These are phyloP conservation scores for Trametes gibbosa DNA, from an alignment of 768 basidiomycete species.

Conservation along the genomic window DNA sequence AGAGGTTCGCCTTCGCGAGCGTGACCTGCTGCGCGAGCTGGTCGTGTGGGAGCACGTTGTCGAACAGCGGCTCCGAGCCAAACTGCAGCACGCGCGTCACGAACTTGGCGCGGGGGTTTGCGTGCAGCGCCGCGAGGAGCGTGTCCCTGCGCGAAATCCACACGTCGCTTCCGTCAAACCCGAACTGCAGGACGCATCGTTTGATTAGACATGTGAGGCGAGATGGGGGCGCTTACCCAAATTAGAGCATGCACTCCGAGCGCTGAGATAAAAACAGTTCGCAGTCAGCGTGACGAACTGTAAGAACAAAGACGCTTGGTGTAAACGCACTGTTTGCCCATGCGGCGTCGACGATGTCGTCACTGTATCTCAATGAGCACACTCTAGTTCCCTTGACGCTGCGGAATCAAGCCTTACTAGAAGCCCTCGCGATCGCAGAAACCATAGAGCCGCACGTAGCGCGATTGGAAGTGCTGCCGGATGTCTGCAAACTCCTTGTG, in stretches of 20 bases:
- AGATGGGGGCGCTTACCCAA: slow-evolving; percentile 47
- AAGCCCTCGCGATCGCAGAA: slow-evolving; percentile 39
- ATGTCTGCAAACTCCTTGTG: slow-evolving; percentile 59
- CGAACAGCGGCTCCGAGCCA: slow-evolving; percentile 27
- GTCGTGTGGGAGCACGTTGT: slow-evolving; percentile 22
- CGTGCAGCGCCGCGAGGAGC: slow-evolving; percentile 26
- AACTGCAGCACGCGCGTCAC: slow-evolving; percentile 28
- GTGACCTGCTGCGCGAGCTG: slow-evolving; percentile 25
- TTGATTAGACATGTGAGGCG: neutral
- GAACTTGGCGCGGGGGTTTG: slow-evolving; percentile 27
- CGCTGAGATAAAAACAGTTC: slow-evolving; percentile 23
- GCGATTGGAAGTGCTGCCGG: slow-evolving; percentile 52
- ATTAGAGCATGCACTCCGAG: slow-evolving; percentile 72
- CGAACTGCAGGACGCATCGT: slow-evolving; percentile 23
- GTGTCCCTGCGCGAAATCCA: slow-evolving; percentile 28
- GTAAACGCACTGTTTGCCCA: slow-evolving; percentile 43
- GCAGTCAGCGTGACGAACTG: neutral
- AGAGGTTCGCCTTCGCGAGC: slow-evolving; percentile 23
- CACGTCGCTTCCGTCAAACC: slow-evolving; percentile 25
- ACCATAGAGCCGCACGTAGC: slow-evolving; percentile 59
- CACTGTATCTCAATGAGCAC: slow-evolving; percentile 28
- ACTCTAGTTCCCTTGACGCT: neutral
- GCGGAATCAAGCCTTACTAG: slow-evolving; percentile 29
- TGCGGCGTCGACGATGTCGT: slow-evolving; percentile 65
- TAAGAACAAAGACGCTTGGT: neutral